These are phyloP conservation scores for Lichtheimia hyalospora DNA, from an alignment of 371 early-diverging fungal species.

Conservation along the genomic window DNA sequence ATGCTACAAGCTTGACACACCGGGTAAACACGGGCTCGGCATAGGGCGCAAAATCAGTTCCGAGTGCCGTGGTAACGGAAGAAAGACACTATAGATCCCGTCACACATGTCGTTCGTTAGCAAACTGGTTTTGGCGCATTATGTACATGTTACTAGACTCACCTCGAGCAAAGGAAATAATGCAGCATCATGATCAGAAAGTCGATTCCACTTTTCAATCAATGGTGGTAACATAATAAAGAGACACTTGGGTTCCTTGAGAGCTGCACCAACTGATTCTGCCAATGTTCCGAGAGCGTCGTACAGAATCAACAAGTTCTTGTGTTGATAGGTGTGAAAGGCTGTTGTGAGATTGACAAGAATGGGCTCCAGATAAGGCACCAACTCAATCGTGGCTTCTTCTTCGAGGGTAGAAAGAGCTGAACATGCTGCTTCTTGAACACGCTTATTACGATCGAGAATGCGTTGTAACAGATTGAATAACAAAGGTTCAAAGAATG, in stretches of 20 bases:
- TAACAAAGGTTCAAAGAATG: conserved; percentile 81
- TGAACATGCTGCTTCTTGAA: conserved; percentile 94
- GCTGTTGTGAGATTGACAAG: conserved; percentile 74
- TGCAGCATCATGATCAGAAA: conserved; percentile 78
- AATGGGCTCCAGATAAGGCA: conserved; percentile 83
- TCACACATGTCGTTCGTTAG: neutral
- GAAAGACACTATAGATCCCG: conserved; percentile 71
- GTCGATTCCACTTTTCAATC: conserved; percentile 74
- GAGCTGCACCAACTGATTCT: conserved; percentile 79
- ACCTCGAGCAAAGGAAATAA: conserved; percentile 90
- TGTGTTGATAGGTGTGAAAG: conserved; percentile 82
- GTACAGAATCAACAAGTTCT: conserved; percentile 87
- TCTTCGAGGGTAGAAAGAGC: conserved; percentile 93
- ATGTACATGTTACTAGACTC: conserved; percentile 7
- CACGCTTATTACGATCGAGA: conserved; percentile 88
- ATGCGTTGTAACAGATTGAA: conserved; percentile 74
- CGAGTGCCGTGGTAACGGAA: conserved; percentile 82
- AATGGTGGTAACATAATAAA: conserved; percentile 83
- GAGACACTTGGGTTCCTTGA: conserved; percentile 76
- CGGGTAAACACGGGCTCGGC: conserved; percentile 82
- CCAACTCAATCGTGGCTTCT: conserved; percentile 72
- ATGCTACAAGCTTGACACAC: conserved; percentile 75
- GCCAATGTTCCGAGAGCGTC: conserved; percentile 94
- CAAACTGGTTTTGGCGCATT: neutral
- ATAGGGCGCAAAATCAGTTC: conserved; percentile 76